Conservation (phyloP, 768 basidiomycete genomes). For the Myochromella boudieri region DNA sequence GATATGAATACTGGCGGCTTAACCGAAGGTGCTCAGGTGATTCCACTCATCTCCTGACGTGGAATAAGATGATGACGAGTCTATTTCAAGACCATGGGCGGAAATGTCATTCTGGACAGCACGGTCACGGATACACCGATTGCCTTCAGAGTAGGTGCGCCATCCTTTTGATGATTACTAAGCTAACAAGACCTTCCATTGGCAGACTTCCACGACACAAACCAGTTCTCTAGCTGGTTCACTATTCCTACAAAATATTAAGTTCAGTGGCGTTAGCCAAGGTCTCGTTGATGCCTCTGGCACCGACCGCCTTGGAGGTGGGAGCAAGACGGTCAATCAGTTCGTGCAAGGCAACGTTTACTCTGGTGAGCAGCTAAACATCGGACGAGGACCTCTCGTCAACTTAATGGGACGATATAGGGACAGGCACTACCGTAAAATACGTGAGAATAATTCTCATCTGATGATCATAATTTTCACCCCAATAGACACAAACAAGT, state of each 20-base stretch:
- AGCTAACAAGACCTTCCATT: too few relatives aligned
- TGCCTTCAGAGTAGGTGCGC: too few relatives aligned
- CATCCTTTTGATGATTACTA: too few relatives aligned
- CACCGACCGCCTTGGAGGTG: slow-evolving; percentile 54
- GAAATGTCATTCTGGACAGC: slow-evolving; percentile 64
- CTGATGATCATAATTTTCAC: slow-evolving; percentile 36
- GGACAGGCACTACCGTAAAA: too few relatives aligned
- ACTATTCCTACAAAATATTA: slow-evolving; percentile 64
- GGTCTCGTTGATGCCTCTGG: slow-evolving; percentile 60
- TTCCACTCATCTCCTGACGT: background rate
- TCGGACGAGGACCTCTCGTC: too few relatives aligned
- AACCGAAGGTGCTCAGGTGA: slow-evolving; percentile 39
- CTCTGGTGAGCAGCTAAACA: too few relatives aligned
- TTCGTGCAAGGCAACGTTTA: slow-evolving; percentile 43
- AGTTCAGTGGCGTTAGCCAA: slow-evolving; percentile 55
- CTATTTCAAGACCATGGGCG: slow-evolving; percentile 47
- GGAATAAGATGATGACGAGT: background rate
- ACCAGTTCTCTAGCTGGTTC: slow-evolving; percentile 56
- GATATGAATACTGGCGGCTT: slow-evolving; percentile 53
- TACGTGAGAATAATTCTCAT: too few relatives aligned
- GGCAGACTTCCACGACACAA: too few relatives aligned
- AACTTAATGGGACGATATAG: too few relatives aligned
- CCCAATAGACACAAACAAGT: slow-evolving; percentile 49
- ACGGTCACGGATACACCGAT: slow-evolving; percentile 55
- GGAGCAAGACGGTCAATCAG: slow-evolving; percentile 55